Conservation (phyloP, 371 early-diverging fungal genomes). For the Ordospora pajunii region DNA sequence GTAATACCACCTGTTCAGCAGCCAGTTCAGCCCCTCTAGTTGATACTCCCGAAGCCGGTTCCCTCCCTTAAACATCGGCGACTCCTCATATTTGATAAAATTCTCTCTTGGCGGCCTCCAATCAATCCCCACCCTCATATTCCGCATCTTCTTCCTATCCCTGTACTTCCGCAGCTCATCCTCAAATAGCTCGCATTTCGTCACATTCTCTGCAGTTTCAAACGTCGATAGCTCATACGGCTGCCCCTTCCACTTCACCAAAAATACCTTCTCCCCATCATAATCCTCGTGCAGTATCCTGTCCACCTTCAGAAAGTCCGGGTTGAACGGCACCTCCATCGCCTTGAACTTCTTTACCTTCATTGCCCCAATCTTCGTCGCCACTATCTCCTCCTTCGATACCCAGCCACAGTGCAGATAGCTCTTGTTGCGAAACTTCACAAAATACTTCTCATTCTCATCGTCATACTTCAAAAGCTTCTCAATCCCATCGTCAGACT, state of each 20-base stretch:
- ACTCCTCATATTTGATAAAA: slow-evolving; percentile 42
- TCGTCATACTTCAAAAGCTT: slow-evolving; percentile 53
- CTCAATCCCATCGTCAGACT: slow-evolving; percentile 58
- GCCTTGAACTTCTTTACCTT: slow-evolving; percentile 64
- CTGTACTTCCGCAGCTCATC: slow-evolving; percentile 58
- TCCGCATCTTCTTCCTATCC: slow-evolving; percentile 41
- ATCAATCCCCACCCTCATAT: slow-evolving; percentile 41
- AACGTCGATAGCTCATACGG: slow-evolving; percentile 78
- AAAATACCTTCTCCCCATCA: slow-evolving; percentile 60
- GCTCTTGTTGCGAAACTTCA: slow-evolving; percentile 56
- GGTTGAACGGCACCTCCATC: slow-evolving; percentile 43
- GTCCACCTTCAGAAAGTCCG: slow-evolving; percentile 55
- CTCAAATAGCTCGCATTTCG: slow-evolving; percentile 60
- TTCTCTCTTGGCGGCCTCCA: slow-evolving; percentile 59
- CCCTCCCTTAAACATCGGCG: slow-evolving; percentile 39
- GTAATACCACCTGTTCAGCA: slow-evolving; percentile 87
- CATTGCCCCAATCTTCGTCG: slow-evolving; percentile 67
- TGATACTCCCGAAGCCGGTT: slow-evolving; percentile 80
- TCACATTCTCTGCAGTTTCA: slow-evolving; percentile 68
- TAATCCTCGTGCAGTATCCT: slow-evolving; percentile 56
- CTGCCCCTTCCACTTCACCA: slow-evolving; percentile 79
- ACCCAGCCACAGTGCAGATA: slow-evolving; percentile 77
- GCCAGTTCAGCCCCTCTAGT: slow-evolving; percentile 89
- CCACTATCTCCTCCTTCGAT: slow-evolving; percentile 64
- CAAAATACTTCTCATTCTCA: slow-evolving; percentile 49